Percentiles rank a stretch among this genome's conserved stretches.
Conservation (phyloP, 352 stramenopile species). For the Phytopythium litorale region DNA sequence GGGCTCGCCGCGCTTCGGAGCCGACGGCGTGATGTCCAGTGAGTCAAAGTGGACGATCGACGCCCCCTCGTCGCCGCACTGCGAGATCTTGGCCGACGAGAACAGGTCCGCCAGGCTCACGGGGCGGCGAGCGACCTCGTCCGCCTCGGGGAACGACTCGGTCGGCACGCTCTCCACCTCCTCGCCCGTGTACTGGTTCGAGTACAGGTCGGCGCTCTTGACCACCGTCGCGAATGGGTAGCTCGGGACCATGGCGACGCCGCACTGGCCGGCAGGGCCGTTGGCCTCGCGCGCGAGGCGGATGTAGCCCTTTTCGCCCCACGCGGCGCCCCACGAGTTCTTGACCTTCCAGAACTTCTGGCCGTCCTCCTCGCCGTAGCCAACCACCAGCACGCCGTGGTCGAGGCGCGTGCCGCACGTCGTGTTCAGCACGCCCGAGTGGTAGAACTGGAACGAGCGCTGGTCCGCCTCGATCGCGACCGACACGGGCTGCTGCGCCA, state of each 20-base stretch:
- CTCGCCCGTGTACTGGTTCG: slow-evolving; percentile 1
- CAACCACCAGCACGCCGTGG: slow-evolving; percentile 96
- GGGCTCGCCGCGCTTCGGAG: slow-evolving; percentile 73
- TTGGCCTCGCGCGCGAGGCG: slow-evolving; percentile 76
- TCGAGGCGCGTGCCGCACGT: slow-evolving; percentile 92
- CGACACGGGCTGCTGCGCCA: slow-evolving; percentile 92
- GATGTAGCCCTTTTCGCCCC: slow-evolving; percentile 94
- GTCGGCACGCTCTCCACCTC: slow-evolving; percentile 2
- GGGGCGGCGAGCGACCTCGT: slow-evolving; percentile 22
- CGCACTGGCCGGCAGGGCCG: slow-evolving; percentile 48
- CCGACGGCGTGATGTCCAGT: slow-evolving; percentile 54
- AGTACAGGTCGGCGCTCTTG: slow-evolving; percentile 13
- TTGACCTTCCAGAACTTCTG: slow-evolving; percentile 95
- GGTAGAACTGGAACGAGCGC: slow-evolving; percentile 96
- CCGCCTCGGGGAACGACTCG: slow-evolving; percentile 26
- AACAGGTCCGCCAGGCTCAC: slow-evolving; percentile 32
- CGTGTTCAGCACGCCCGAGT: slow-evolving; percentile 86
- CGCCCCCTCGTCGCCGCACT: slow-evolving; percentile 69
- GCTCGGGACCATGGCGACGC: slow-evolving; percentile 69
- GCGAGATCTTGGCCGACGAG: slow-evolving; percentile 74
- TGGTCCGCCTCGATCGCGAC: slow-evolving; percentile 94
- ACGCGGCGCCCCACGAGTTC: slow-evolving; percentile 95
- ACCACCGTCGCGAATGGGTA: slow-evolving; percentile 60
- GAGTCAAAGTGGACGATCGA: slow-evolving; percentile 64
- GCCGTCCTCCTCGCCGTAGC: slow-evolving; percentile 91